Conservation (phyloP, 2,329 filamentous ascomycete genomes). For the Mycosphaerelloides madeirae region DNA sequence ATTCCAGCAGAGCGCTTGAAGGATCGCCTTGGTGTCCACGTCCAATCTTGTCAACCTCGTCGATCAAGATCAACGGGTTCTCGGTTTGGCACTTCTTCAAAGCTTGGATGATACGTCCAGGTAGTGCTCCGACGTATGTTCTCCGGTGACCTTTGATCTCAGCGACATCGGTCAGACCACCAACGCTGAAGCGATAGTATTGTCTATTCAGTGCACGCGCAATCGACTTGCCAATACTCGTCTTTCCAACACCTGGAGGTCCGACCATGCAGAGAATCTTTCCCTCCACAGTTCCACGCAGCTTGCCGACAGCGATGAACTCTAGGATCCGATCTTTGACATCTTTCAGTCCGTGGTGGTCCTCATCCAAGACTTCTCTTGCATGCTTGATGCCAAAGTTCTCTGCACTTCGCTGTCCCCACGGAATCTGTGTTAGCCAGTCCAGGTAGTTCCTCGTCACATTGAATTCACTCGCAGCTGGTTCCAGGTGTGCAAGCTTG, state of each 20-base stretch:
- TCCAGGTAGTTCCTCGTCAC: slow-evolving; percentile 97
- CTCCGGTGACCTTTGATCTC: slow-evolving; percentile 97
- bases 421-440: slow-evolving; percentile 97
- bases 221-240: slow-evolving; percentile 97
- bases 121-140: slow-evolving; percentile 92
- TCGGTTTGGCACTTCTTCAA: slow-evolving; percentile 99
- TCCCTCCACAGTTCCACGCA: slow-evolving; percentile 92
- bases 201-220: slow-evolving; percentile 89
- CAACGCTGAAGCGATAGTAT: slow-evolving; percentile 98
- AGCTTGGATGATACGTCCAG: slow-evolving; percentile 94
- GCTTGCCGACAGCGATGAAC: slow-evolving; percentile 96
- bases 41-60: slow-evolving; percentile 97
- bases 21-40: slow-evolving; percentile 95
- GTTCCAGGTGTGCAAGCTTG: slow-evolving; percentile 91
- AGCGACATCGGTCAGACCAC: slow-evolving; percentile 91
- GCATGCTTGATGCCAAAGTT: slow-evolving; percentile 95
- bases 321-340: slow-evolving; percentile 98
- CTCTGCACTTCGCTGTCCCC: slow-evolving; percentile 91
- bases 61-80: slow-evolving; percentile 92
- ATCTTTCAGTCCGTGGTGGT: slow-evolving; percentile 94
- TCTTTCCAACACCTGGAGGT: slow-evolving; percentile 95
- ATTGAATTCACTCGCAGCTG: slow-evolving; percentile 95
- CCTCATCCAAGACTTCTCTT: slow-evolving; percentile 84
- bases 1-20: slow-evolving; percentile 84
- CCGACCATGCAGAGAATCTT: slow-evolving; percentile 98